These are phyloP conservation scores for Saccharomycopsis lassenensis DNA, from an alignment of 805 yeast species.

Conservation along the genomic window DNA sequence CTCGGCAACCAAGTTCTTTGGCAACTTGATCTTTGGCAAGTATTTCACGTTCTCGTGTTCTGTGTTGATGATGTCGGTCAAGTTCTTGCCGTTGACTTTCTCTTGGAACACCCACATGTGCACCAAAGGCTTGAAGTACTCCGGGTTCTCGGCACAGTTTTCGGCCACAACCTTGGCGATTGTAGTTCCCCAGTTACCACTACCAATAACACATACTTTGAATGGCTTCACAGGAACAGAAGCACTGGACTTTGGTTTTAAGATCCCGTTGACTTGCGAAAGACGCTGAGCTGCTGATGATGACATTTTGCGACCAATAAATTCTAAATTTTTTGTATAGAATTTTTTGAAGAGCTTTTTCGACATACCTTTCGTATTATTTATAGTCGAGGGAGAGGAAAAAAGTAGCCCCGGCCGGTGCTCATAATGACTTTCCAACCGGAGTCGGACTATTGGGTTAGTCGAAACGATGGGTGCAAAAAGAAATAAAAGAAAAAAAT, in stretches of 20 bases:
- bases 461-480: too few species aligned
- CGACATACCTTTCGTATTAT: too few species aligned
- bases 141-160: slow-evolving; percentile 62
- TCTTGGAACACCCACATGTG: slow-evolving; percentile 98
- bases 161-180: slow-evolving; percentile 94
- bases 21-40: slow-evolving; percentile 80
- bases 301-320: background rate
- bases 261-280: slow-evolving; percentile 13
- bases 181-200: slow-evolving; percentile 98
- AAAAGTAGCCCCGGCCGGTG: too few species aligned
- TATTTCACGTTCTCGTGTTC: slow-evolving; percentile 91
- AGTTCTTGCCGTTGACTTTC: slow-evolving; percentile 58
- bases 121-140: slow-evolving; percentile 60
- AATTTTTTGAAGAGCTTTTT: too few species aligned
- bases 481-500: too few species aligned
- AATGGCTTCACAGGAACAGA: slow-evolving; percentile 26
- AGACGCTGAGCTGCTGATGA: slow-evolving; percentile 17
- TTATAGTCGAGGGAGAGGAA: too few species aligned
- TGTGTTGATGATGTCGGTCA: slow-evolving; percentile 85
- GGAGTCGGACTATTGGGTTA: too few species aligned
- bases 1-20: slow-evolving; percentile 77
- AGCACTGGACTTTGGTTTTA: slow-evolving; percentile 6
- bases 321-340: too few species aligned
- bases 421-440: too few species aligned
- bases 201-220: slow-evolving; percentile 73